Evolutionary conservation across 1,284 basidiomycete species (phyloP).

Genomic region (Agaricales sp.): DNA sequence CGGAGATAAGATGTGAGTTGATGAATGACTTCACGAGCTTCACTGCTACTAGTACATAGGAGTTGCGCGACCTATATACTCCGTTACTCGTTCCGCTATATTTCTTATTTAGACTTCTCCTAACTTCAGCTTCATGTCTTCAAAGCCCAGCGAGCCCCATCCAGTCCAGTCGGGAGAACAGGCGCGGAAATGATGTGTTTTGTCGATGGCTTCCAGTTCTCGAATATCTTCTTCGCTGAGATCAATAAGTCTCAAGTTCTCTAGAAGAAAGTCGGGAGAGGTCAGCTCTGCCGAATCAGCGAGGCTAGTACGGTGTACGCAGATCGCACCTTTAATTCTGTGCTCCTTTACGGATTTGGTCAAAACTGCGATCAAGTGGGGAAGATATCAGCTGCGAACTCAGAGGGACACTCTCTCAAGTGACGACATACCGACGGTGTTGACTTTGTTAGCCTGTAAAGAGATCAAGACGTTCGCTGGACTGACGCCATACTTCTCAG

Average conservation of each 20-base stretch:
- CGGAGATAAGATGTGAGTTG: neutral
- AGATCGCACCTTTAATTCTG: too few species aligned
- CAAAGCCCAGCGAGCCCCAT: slow-evolving; percentile 52
- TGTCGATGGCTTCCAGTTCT: slow-evolving; percentile 45
- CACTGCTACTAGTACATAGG: neutral
- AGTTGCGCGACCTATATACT: neutral
- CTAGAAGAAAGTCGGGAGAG: too few species aligned
- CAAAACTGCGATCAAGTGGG: too few species aligned
- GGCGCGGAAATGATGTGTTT: slow-evolving; percentile 46
- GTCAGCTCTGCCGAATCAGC: too few species aligned
- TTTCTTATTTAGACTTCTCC: neutral
- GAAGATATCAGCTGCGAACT: neutral
- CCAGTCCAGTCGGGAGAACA: slow-evolving; percentile 57
- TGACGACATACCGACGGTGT: neutral
- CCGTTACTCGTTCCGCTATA: neutral
- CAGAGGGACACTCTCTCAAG: too few species aligned
- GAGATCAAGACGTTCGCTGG: slow-evolving; percentile 56
- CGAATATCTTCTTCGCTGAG: slow-evolving; percentile 45
- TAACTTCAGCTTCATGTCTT: slow-evolving; percentile 33
- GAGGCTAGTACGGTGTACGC: too few species aligned
- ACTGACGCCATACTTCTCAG: slow-evolving; percentile 43
- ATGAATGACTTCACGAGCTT: neutral
- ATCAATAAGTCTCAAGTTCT: slow-evolving; percentile 34
- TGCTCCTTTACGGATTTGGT: neutral
- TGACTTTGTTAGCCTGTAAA: neutral